Base-by-base conservation (phyloP, 495 filamentous ascomycete species). In the Podospora australis region DNA sequence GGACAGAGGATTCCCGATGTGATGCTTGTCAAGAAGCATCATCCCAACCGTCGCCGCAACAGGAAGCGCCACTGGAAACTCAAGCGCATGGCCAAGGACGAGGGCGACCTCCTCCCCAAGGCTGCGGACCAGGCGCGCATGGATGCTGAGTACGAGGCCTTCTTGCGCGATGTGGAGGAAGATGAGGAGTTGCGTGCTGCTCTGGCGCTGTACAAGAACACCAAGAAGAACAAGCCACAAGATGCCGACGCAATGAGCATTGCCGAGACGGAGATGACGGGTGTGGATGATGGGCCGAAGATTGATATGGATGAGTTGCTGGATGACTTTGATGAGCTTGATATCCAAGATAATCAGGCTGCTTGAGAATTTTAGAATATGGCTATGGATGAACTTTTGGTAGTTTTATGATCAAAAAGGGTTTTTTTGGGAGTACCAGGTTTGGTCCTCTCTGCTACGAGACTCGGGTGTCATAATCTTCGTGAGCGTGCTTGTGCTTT, bases 161-260 rank as follows among this genome's bases (percentile, higher is more conserved):
- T 99, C 80, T 70, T 99, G 70, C 80, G 87, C 32, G 94, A 97
- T 66, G 85, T 99, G 9, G 94, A 99, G 66, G 90, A 96, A 63
- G 94, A 99, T 63, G 75, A 82, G 30, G 94, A 99, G 56, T 73
- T 99, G 42, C 75, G 91, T 22, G 71, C 79, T 42, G 89, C 88
- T 4, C 64, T 97, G 59, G 84, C 86, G 45, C 57, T 99, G 57
- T 99, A 95, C 68, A 96, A 95, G 74, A 68, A 68, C 45, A 60
- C 67, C 38, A 63, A 65, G 50, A 59, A 64, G 53, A 65, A 54
- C 38, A 62, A 65, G 57, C 54, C 45, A 39, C 57, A 55, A 41
- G 65, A 68, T 48, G 51, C 55, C 3, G 77, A 79, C 46, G 74
- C 70, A 52, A 75, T 75, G 67, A 79, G 68, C 50, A 81, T 74